phyloP scores from a whole-genome alignment of 2,329 filamentous ascomycete genomes.

The Pestalotiopsis sp. region DNA sequence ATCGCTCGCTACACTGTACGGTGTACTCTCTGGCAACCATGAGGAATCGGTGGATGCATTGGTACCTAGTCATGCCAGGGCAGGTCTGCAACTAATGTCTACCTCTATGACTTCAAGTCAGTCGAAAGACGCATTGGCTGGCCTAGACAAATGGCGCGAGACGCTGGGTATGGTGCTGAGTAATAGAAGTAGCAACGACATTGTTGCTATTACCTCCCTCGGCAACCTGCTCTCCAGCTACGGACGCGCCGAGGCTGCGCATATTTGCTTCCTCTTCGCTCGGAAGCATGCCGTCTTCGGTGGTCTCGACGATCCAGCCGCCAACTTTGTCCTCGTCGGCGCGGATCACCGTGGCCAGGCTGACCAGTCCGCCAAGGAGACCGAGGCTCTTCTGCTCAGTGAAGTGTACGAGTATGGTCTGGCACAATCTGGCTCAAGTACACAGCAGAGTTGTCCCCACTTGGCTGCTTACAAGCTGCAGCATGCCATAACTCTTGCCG shows the following conservation, averaged over 20 bases:
- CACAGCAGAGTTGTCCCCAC: slow-evolving; percentile 70
- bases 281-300: slow-evolving; percentile 71
- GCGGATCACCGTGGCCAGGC: slow-evolving; percentile 76
- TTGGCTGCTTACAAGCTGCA: slow-evolving; percentile 89
- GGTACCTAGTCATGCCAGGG: slow-evolving; percentile 88
- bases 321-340: slow-evolving; percentile 82
- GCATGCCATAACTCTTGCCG: slow-evolving; percentile 81
- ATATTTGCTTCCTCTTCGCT: slow-evolving; percentile 92
- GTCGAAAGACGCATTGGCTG: slow-evolving; percentile 75
- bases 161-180: slow-evolving; percentile 83
- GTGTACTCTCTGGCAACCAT: slow-evolving; percentile 89
- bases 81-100: slow-evolving; percentile 88
- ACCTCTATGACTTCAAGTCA: slow-evolving; percentile 64
- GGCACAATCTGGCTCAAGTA: slow-evolving; percentile 65
- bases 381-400: slow-evolving; percentile 88
- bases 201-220: slow-evolving; percentile 75
- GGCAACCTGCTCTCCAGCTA: slow-evolving; percentile 84
- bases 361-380: slow-evolving; percentile 75
- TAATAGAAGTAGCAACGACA: slow-evolving; percentile 83
- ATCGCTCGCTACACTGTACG: slow-evolving; percentile 87
- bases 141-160: slow-evolving; percentile 92
- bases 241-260: slow-evolving; percentile 85
- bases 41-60: slow-evolving; percentile 96
- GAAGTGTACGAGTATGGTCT: slow-evolving; percentile 93
- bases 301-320: slow-evolving; percentile 78